These are phyloP conservation scores for Vitis cinerea DNA, from an alignment of 164 flowering plant genomes.

Conservation along the genomic window DNA sequence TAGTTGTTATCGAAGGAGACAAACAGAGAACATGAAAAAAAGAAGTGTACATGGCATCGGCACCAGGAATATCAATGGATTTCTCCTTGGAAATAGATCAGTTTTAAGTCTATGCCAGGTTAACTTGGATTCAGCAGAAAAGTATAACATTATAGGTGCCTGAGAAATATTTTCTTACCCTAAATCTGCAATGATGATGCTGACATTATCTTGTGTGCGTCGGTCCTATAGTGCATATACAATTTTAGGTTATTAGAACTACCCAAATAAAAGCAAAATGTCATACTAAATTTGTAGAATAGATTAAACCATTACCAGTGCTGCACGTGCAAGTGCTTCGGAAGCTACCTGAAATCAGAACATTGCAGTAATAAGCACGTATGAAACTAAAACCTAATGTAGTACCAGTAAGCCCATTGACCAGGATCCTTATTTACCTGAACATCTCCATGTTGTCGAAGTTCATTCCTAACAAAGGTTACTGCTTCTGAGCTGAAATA, in stretches of 20 bases:
- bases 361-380: neutral
- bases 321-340: conserved; percentile 78
- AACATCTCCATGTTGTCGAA: conserved; percentile 82
- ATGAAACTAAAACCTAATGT: too few relatives aligned
- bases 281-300: neutral
- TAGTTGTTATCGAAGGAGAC: too few relatives aligned
- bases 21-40: too few relatives aligned
- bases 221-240: conserved; percentile 54
- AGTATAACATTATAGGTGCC: neutral
- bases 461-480: conserved; percentile 73
- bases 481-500: conserved; percentile 72
- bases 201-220: conserved; percentile 81
- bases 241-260: neutral
- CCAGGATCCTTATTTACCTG: conserved; percentile 45
- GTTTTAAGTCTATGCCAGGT: too few relatives aligned
- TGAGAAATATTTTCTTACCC: conserved; percentile 55
- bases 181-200: conserved; percentile 85
- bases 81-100: too few relatives aligned
- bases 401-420: too few relatives aligned
- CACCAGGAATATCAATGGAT: conserved; percentile 2
- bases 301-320: conserved; percentile 54
- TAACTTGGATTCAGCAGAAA: neutral
- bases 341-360: conserved; percentile 63
- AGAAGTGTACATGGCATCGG: too few relatives aligned
- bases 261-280: neutral